Conservation (phyloP, 1,284 basidiomycete genomes). For the Naganishia sp. region DNA sequence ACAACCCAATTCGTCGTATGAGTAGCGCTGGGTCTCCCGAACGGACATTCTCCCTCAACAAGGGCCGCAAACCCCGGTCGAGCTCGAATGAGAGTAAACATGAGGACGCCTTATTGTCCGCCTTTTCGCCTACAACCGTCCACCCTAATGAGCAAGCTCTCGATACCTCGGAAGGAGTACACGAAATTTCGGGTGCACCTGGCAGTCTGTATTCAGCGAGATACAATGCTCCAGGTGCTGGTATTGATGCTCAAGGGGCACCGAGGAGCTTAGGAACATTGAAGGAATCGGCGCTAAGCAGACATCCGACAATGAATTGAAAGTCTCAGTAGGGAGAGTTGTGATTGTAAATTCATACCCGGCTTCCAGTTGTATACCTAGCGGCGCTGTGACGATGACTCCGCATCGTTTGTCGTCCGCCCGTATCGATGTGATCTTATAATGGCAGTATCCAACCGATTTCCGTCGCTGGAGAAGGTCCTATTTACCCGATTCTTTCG, state of each 20-base stretch:
- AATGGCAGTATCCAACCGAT: not conserved
- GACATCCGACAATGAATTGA: constrained; percentile 33
- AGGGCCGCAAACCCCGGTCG: constrained; percentile 26
- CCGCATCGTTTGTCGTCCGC: not conserved
- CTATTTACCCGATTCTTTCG: no score
- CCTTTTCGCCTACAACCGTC: not conserved
- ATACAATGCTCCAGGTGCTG: constrained; percentile 14
- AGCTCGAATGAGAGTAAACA: constrained; percentile 24
- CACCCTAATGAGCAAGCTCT: not conserved
- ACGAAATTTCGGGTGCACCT: constrained; percentile 8
- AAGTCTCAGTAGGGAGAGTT: not conserved
- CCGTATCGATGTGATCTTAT: not conserved
- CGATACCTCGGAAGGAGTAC: constrained; percentile 5
- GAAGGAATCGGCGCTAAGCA: constrained; percentile 34
- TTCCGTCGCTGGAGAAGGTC: no score
- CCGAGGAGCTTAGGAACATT: constrained; percentile 37
- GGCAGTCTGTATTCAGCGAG: constrained; percentile 19
- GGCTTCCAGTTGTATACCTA: not conserved
- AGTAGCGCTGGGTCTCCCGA: constrained; percentile 18
- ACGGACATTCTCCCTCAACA: not conserved
- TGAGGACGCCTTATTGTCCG: constrained; percentile 2
- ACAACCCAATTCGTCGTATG: not conserved
- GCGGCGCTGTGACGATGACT: not conserved
- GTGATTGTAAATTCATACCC: not conserved
- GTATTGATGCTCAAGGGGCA: constrained; percentile 18